Base-by-base conservation (phyloP, 2,329 filamentous ascomycete species). In the Xylariaceae sp. region DNA sequence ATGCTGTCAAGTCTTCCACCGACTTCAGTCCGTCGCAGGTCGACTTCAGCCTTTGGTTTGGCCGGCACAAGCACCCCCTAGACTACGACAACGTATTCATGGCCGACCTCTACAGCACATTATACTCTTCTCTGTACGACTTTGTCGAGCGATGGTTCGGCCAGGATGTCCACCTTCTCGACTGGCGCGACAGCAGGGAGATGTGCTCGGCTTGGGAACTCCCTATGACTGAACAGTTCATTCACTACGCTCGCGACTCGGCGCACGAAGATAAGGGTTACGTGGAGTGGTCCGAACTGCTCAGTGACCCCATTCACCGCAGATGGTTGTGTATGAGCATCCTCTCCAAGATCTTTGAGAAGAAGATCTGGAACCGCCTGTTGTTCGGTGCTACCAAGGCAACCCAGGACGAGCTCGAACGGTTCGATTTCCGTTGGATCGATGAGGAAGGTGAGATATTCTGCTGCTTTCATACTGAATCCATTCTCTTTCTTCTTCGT, bases 381-480 rank as follows among this genome's bases (percentile, higher is more conserved):
- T 51, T 73, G 1, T 72, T 72, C 47, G 70, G 71, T 22, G 68
- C 63, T 4, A 52, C 49, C 2, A n/a, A 55, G 4, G 3, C n/a
- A 2, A 56, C 61, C 45, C 50, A 52, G 37, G 22, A 43, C 0
- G 58, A 63, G 40, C 53, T 73, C 19, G 47, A 57, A 2, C 51
- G 55, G 10, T 54, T 62, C 22, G 68, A 71, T 42, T 11, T 45
- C 21, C 49, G 50, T n/a, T 64, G 56, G 40, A 12, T 65, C 10
- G n/a, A 52, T 2, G 37, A 55, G 16, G 66, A 70, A 46, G 67
- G 66, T 68, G 39, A 54, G 63, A 22, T 6, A 19, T 12, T n/a
- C 27, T n/a, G n/a, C n/a, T n/a, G n/a, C n/a, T n/a, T n/a, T n/a
- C n/a, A n/a, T n/a, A n/a, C n/a, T n/a, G n/a, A n/a, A n/a, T n/a